A percentile compares a stretch with the other conserved stretches of the same genome.
These are phyloP conservation scores for Wickerhamiella dianesei DNA, from an alignment of 805 yeast genomes.

Conservation along the genomic window DNA sequence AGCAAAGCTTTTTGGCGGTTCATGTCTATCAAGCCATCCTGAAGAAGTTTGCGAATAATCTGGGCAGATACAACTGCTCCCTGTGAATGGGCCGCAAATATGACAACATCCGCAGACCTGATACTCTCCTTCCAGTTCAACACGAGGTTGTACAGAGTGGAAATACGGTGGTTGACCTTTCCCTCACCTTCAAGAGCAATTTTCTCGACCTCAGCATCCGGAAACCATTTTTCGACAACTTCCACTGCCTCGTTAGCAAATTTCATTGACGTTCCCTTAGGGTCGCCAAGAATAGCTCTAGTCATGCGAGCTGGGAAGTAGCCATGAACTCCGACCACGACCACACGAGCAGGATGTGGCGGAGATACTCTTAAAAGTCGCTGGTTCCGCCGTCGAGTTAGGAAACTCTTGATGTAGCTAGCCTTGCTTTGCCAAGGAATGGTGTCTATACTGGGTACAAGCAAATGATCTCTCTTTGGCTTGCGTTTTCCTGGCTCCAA, in stretches of 20 bases:
- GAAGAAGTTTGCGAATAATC: conserved; percentile 58
- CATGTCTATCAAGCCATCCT: conserved; percentile 34
- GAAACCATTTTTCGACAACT: conserved; percentile 57
- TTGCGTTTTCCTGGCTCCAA: not conserved
- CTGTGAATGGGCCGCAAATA: conserved; percentile 88
- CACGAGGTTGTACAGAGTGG: conserved; percentile 59
- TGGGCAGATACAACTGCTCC: conserved; percentile 88
- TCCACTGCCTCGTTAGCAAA: conserved; percentile 85
- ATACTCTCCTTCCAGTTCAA: conserved; percentile 51
- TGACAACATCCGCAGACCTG: conserved; percentile 62
- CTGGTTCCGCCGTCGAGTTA: conserved; percentile 4
- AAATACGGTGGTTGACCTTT: conserved; percentile 72
- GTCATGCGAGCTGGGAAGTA: conserved; percentile 82
- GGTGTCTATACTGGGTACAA: not conserved
- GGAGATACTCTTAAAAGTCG: conserved; percentile 18
- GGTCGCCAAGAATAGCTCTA: conserved; percentile 81
- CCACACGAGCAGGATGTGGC: conserved; percentile 37
- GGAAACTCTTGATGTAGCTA: conserved; percentile 1
- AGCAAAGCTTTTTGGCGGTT: conserved; percentile 45
- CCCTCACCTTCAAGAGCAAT: conserved; percentile 94
- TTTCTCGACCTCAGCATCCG: conserved; percentile 53
- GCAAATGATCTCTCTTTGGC: not conserved
- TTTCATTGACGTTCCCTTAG: conserved; percentile 87
- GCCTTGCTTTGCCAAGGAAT: conserved; percentile 1
- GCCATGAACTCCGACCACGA: conserved; percentile 91